Base-by-base conservation (phyloP, 768 basidiomycete species). In the Russula olivacea region DNA sequence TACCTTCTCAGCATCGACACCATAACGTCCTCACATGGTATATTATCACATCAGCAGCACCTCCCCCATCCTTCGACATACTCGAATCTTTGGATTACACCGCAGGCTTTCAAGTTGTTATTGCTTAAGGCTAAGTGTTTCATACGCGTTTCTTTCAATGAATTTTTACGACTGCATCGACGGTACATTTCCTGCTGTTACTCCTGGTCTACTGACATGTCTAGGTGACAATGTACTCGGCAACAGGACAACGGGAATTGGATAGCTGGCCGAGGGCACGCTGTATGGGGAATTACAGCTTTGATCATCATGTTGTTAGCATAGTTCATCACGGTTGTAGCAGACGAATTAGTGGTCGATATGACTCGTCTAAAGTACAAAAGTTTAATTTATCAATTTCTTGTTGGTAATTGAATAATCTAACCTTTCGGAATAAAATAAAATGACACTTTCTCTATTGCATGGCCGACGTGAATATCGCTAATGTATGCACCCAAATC, bases 401-500 rank as follows among this genome's bases (percentile, higher is more conserved):
- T n/a, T 36, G 48, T 41, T 21, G 19, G 38, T 40, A 40, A 50
- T 43, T 23, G n/a, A 15, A 34, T 43, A 52, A 56, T 11, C 38
- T 32, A 25, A 25, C 21, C 15, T 38, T 48, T 48, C 32, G 15
- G 45, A 36, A 34, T 30, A 8, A 30, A 57, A 57, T 9, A 41
- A 41, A 41, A 41, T 41, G 41, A 48, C 45, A 3, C 19, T 58
- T 9, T 48, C 17, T 41, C 21, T 36, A 21, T 32, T 61, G 61
- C 45, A 89, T 89, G 88, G 85, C 85, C 36, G 83, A 89, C 70
- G 76, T 78, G 41, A 81, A 88, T 67, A 85, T 82, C 4, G 77
- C 79, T 45, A 78, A 80, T 56, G 71, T 90, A 40, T 88, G 86
- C 72, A 73, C 75, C 51, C 82, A 88, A 70, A 81, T 88, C 41